phyloP scores from a whole-genome alignment of 345 rosid species.

The Garcia nutans region DNA sequence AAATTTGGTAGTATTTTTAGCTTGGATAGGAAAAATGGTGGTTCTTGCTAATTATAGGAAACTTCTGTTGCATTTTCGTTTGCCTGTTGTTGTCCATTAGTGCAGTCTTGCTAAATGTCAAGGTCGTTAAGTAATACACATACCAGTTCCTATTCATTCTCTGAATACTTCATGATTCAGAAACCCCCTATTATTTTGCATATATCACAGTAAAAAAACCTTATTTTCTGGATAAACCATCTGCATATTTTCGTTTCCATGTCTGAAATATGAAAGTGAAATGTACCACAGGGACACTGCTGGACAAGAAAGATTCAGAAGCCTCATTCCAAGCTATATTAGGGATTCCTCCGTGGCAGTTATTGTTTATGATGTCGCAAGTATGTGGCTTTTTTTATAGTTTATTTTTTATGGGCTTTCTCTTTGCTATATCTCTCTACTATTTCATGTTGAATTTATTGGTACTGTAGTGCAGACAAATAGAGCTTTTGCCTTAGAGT shows the following conservation, averaged over 20 bases:
- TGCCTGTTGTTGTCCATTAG: background rate
- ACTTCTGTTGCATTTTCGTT: background rate
- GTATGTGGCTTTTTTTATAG: conserved; percentile 6
- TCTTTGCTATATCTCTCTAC: background rate
- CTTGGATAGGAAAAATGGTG: background rate
- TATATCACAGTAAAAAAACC: background rate
- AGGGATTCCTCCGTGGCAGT: conserved; percentile 29
- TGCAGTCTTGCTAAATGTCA: background rate
- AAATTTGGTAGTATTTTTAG: background rate
- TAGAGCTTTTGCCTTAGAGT: background rate
- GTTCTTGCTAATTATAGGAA: background rate
- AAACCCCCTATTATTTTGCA: background rate
- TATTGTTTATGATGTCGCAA: conserved; percentile 29
- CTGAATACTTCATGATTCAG: background rate
- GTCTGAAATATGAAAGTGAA: background rate
- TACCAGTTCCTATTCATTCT: background rate
- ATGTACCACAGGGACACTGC: conserved; percentile 23
- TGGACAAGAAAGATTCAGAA: conserved; percentile 29
- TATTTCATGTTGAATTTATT: background rate
- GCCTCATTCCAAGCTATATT: conserved; percentile 27
- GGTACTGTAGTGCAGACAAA: background rate
- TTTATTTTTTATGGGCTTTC: conserved; percentile 1
- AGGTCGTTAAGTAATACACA: background rate
- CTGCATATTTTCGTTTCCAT: background rate
- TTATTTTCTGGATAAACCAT: background rate